Percentiles rank a stretch among this genome's conserved stretches.
phyloP scores from a whole-genome alignment of 139 green algal species.

The Chlorella sp. region DNA sequence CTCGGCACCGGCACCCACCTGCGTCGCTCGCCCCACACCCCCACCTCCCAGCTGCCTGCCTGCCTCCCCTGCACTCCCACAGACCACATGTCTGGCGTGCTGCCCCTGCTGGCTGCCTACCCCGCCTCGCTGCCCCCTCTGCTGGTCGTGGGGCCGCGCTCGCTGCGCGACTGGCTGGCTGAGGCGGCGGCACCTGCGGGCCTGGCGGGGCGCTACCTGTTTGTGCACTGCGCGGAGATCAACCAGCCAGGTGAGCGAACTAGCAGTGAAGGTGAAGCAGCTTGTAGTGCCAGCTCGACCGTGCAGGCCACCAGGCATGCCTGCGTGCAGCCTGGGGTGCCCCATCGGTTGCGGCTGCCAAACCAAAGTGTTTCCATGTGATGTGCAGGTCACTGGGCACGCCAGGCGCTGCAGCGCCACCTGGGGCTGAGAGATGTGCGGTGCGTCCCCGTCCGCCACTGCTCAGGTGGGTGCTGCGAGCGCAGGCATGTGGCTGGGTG shows the following conservation, averaged over 20 bases:
- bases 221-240: slow-evolving; percentile 66
- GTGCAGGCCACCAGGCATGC: no score
- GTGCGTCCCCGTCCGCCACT: slow-evolving; percentile 64
- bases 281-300: no score
- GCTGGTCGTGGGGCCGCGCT: slow-evolving; percentile 66
- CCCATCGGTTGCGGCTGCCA: no score
- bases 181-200: slow-evolving; percentile 35
- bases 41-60: no score
- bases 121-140: slow-evolving; percentile 38
- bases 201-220: slow-evolving; percentile 51
- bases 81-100: slow-evolving; percentile 49
- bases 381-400: slow-evolving; percentile 10
- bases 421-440: slow-evolving; percentile 21
- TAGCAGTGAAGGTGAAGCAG: no score
- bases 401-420: not conserved
- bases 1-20: not conserved
- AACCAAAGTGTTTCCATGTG: not conserved
- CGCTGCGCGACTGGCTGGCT: slow-evolving; percentile 64
- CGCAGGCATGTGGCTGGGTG: slow-evolving; percentile 34
- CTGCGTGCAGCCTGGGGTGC: no score
- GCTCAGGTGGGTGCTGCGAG: slow-evolving; percentile 61
- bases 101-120: slow-evolving; percentile 56
- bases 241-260: slow-evolving; percentile 22
- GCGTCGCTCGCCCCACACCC: not conserved
- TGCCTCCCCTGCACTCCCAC: not conserved